Evolutionary conservation across 805 yeast genomes (phyloP), one percentile per base, ranked within the genome.

Genomic region (Metschnikowia bowlesiae): DNA sequence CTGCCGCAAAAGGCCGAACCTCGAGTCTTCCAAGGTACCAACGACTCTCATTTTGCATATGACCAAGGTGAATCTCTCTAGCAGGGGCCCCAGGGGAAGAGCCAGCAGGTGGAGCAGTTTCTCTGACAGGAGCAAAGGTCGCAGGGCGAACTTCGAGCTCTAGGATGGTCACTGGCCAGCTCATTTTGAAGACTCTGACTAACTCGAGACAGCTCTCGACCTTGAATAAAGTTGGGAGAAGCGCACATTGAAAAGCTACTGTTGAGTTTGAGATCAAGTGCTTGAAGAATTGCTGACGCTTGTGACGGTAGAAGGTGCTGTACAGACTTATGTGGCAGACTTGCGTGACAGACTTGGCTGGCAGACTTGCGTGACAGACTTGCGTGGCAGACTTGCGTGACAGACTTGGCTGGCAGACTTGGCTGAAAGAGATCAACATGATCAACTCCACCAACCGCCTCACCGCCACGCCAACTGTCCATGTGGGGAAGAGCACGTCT

Each of bases 401-500:
- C 78, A 74, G 37, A 63, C 64, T 6, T 85, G 41, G 82, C 83
- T 46, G 74, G 46, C 78, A 74, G 37, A 63, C 64, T 6, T 87
- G 94, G 89, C 71, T 78, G 14, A 79, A 63, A 37, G 94, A 89
- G 59, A 80, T 84, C 39, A 81, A 78, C 32, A 71, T 84, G 44
- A 78, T 89, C 48, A 88, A 87, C 67, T 75, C 79, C 35, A 80
- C 87, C 72, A 84, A 82, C 59, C 79, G 90, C 46, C 68, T 90
- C 45, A 89, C 96, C 1, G 90, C 96, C 4, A 90, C 90, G 63
- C 97, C 97, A n/a, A 82, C 91, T 1, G 80, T 89, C 53, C 90
- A 90, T 61, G 83, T 88, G 16, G 83, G 83, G 57, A 75, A 42
- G 96, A 89, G 63, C 89, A 79, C 63, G 65, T 80, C 11, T 60